Conservation (phyloP, 768 basidiomycete genomes). For the Russula sp. region DNA sequence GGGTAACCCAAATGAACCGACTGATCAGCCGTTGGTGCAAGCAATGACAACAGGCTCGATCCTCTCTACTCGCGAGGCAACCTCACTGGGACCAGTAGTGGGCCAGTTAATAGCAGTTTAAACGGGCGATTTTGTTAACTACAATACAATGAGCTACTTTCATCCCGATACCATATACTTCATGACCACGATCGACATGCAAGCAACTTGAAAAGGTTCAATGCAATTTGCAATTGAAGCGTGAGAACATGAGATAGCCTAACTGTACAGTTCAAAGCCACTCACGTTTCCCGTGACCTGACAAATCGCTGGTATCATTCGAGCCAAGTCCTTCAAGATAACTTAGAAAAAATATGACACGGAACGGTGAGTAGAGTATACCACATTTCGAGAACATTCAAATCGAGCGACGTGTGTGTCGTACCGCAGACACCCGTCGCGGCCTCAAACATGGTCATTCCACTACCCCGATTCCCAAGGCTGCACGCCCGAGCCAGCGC, state of each 20-base stretch:
- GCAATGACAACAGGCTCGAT: conserved; percentile 16
- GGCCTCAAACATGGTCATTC: conserved; percentile 87
- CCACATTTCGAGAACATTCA: neutral
- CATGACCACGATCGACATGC: neutral
- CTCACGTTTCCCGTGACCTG: conserved; percentile 17
- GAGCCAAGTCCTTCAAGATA: conserved; percentile 40
- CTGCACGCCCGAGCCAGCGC: conserved; percentile 75
- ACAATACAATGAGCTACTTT: conserved; percentile 14
- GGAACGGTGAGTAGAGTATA: conserved; percentile 55
- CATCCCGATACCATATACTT: conserved; percentile 14
- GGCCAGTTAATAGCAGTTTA: conserved; percentile 21
- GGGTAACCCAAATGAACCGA: conserved; percentile 8
- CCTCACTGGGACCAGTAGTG: conserved; percentile 12
- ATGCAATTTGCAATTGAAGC: neutral
- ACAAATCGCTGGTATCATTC: neutral
- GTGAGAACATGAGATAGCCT: conserved; percentile 23
- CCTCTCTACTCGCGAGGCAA: neutral
- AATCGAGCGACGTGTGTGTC: conserved; percentile 7
- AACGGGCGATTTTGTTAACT: conserved; percentile 1
- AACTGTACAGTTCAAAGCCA: conserved; percentile 62
- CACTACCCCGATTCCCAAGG: conserved; percentile 77
- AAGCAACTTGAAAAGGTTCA: neutral
- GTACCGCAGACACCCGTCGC: conserved; percentile 63
- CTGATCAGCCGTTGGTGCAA: conserved; percentile 15
- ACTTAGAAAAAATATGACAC: conserved; percentile 54